These are phyloP conservation scores for Huntiella moniliformis DNA, from an alignment of 2,329 filamentous ascomycete genomes.

Conservation along the genomic window DNA sequence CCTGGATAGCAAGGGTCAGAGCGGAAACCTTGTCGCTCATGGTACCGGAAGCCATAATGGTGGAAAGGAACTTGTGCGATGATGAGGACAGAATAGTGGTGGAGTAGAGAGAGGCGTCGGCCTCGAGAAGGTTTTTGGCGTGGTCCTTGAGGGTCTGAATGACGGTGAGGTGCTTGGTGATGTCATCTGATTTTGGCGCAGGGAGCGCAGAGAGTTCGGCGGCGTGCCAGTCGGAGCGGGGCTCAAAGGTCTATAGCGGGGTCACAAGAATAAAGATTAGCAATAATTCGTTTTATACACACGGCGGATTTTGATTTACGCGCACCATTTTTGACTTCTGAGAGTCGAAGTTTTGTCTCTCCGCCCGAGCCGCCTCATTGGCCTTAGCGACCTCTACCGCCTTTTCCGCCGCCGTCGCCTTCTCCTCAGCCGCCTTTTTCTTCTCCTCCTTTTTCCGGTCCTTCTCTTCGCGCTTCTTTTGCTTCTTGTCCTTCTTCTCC, in stretches of 20 bases:
- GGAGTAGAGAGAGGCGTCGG: slow-evolving; percentile 59
- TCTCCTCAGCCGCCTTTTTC: slow-evolving; percentile 8
- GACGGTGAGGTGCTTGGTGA: slow-evolving; percentile 23
- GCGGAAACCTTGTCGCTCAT: slow-evolving; percentile 94
- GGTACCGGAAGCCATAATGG: slow-evolving; percentile 91
- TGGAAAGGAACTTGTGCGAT: slow-evolving; percentile 88
- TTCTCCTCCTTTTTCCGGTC: slow-evolving; percentile 9
- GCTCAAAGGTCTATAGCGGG: slow-evolving; percentile 31
- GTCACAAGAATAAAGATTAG: slow-evolving; percentile 16
- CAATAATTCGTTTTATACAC: slow-evolving; percentile 15
- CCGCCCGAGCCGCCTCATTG: slow-evolving; percentile 17
- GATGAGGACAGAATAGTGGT: slow-evolving; percentile 61
- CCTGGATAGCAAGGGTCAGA: slow-evolving; percentile 81
- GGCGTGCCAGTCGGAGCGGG: slow-evolving; percentile 38
- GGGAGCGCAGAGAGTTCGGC: slow-evolving; percentile 26
- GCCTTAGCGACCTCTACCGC: slow-evolving; percentile 17
- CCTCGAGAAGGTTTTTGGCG: slow-evolving; percentile 55
- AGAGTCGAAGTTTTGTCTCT: slow-evolving; percentile 16
- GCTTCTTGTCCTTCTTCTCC: slow-evolving; percentile 17
- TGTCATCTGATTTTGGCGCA: slow-evolving; percentile 25
- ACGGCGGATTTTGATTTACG: neutral
- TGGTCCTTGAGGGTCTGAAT: slow-evolving; percentile 43
- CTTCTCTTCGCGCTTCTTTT: slow-evolving; percentile 10
- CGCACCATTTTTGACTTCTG: slow-evolving; percentile 22
- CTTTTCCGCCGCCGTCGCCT: slow-evolving; percentile 16